These are phyloP conservation scores for Euptelea pleiosperma DNA, from an alignment of 164 flowering plant species.

Conservation along the genomic window DNA sequence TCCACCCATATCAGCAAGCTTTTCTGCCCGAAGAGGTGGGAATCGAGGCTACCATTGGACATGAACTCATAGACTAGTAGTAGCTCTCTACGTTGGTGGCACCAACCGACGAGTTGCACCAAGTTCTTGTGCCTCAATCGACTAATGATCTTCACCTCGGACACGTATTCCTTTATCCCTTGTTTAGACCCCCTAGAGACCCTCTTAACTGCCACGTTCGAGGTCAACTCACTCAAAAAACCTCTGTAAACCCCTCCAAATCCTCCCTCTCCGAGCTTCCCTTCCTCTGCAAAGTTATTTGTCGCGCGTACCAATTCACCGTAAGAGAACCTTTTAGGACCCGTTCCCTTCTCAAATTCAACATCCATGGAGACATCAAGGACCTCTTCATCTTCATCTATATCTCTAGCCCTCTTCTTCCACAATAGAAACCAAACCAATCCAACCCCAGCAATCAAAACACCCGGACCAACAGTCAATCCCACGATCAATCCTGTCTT, in stretches of 20 bases:
- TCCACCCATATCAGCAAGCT: slow-evolving; percentile 24
- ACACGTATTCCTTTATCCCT: slow-evolving; percentile 43
- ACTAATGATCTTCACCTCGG: slow-evolving; percentile 51
- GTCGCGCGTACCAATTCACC: slow-evolving; percentile 27
- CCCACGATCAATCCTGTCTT: slow-evolving; percentile 6
- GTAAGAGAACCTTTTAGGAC: slow-evolving; percentile 36
- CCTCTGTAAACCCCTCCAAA: slow-evolving; percentile 41
- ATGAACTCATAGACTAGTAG: slow-evolving; percentile 53
- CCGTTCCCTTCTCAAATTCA: slow-evolving; percentile 38
- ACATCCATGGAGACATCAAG: slow-evolving; percentile 25
- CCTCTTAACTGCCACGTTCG: slow-evolving; percentile 35
- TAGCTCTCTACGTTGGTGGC: slow-evolving; percentile 43
- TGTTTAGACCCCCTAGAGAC: slow-evolving; percentile 39
- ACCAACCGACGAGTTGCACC: slow-evolving; percentile 54
- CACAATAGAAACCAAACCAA: slow-evolving; percentile 10
- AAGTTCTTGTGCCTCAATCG: slow-evolving; percentile 43
- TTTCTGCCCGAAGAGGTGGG: slow-evolving; percentile 33
- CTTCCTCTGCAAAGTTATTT: slow-evolving; percentile 24
- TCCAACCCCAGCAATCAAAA: slow-evolving; percentile 10
- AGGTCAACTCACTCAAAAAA: slow-evolving; percentile 15
- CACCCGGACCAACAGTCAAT: slow-evolving; percentile 16
- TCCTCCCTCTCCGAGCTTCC: slow-evolving; percentile 37
- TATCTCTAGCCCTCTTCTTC: slow-evolving; percentile 5
- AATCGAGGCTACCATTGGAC: slow-evolving; percentile 50
- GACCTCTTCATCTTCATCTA: slow-evolving; percentile 3